Evolutionary conservation across 2,329 filamentous ascomycete species (phyloP).

Genomic region (Apiospora arundinis): DNA sequence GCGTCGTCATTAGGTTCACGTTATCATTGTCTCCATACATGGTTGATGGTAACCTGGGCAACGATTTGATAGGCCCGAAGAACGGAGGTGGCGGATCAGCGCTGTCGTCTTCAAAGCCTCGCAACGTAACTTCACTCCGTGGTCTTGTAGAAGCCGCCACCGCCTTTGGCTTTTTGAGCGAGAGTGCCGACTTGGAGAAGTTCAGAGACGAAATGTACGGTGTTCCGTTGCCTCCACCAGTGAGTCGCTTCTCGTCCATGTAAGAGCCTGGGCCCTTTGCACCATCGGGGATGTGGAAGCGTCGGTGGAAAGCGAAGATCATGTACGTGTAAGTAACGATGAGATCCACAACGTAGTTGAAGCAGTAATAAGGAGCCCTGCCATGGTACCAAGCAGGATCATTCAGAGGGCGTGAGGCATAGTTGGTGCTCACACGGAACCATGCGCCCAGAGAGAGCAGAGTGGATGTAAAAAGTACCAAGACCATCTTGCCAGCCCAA

Average conservation of each 20-base stretch:
- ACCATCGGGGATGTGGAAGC: slow-evolving; percentile 41
- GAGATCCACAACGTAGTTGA: slow-evolving; percentile 67
- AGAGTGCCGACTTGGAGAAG: slow-evolving; percentile 23
- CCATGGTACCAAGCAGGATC: slow-evolving; percentile 62
- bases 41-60: not conserved
- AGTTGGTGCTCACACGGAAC: slow-evolving; percentile 60
- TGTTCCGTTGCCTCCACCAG: not conserved
- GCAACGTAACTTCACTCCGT: slow-evolving; percentile 16
- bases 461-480: slow-evolving; percentile 54
- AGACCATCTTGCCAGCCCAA: slow-evolving; percentile 56
- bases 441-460: slow-evolving; percentile 63
- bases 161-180: slow-evolving; percentile 20
- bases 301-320: slow-evolving; percentile 36
- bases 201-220: slow-evolving; percentile 16
- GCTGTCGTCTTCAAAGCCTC: slow-evolving; percentile 2
- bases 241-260: not conserved
- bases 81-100: slow-evolving; percentile 18
- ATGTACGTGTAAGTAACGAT: slow-evolving; percentile 36
- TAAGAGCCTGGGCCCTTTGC: slow-evolving; percentile 32
- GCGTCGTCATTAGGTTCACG: not conserved
- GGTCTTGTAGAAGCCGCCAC: slow-evolving; percentile 6
- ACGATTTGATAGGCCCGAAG: slow-evolving; percentile 4
- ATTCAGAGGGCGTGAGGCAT: slow-evolving; percentile 45
- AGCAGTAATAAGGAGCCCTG: slow-evolving; percentile 68
- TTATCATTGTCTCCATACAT: not conserved